Evolutionary conservation across 805 yeast species (phyloP), one percentile per base, ranked within the genome.

Genomic region (Tetrapisispora taiwanensis): DNA sequence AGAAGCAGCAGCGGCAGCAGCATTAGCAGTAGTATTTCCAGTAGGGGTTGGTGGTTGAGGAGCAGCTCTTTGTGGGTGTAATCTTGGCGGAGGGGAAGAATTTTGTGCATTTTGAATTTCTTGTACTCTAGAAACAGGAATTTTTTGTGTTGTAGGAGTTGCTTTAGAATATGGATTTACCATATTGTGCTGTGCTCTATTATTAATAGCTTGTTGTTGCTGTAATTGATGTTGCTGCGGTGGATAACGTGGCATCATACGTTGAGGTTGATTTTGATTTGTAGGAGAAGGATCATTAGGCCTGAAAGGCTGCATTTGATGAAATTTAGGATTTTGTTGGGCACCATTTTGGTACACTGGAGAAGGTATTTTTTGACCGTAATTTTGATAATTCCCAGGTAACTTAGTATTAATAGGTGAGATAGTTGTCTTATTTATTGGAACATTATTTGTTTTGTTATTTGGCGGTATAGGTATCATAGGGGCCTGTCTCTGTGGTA

Each of bases 1-100:
- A 13, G 68, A 60, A 17, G 62, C 62, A 7, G 71, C 67, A 13
- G 72, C 70, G 6, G 68, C 67, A 33, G 45, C 27, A 17, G 45
- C 38, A 31, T 24, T 33, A 4, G 42, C 7, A 65, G 59, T 42
- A 59, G 49, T 30, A 37, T 45, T 12, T 9, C 27, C 8, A 22
- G 40, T 33, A 27, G 27, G 27, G 15, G 17, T n/a, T 22, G 30
- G 36, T 19, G 59, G 54, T 37, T 46, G 51, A 30, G 60, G 58
- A 17, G 56, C 55, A 18, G 51, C 45, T 19, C 58, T 46, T 41
- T 52, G 58, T 28, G 61, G 63, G 40, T 53, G 62, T 35, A 56
- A 45, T 40, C 52, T 50, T 22, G 51, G 48, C n/a, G 49, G 49
- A 28, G 43, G 43, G 14, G 43, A 43, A 14, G 27, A 18, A 26